phyloP scores from a whole-genome alignment of 768 basidiomycete species.

The Psilocybe cyanescens region DNA sequence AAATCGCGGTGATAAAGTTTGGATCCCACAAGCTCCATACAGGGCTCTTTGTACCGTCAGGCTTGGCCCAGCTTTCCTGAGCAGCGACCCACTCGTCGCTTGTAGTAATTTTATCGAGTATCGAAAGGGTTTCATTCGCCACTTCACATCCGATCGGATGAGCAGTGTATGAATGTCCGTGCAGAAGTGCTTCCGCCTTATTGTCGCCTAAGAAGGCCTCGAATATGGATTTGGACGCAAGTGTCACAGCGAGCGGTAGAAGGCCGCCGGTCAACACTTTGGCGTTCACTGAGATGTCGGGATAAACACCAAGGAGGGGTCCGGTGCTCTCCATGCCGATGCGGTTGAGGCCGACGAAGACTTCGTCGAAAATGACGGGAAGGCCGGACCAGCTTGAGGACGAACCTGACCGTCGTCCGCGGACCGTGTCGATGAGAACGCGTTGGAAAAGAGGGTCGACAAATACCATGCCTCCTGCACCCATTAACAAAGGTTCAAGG shows the following conservation, averaged over 20 bases:
- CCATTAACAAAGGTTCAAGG: constrained; percentile 91
- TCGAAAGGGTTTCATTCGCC: constrained; percentile 76
- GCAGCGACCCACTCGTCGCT: constrained; percentile 65
- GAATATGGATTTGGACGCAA: constrained; percentile 83
- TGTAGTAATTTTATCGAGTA: constrained; percentile 55
- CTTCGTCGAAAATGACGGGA: constrained; percentile 95
- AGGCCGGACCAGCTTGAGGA: constrained; percentile 62
- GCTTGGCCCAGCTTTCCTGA: constrained; percentile 56
- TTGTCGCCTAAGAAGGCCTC: constrained; percentile 71
- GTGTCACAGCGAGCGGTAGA: constrained; percentile 83
- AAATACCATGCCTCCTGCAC: constrained; percentile 96
- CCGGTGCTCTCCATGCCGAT: constrained; percentile 71
- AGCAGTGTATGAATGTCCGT: constrained; percentile 96
- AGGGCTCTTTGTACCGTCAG: constrained; percentile 23
- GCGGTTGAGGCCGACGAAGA: constrained; percentile 92
- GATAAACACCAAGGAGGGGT: constrained; percentile 69
- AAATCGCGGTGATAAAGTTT: constrained; percentile 66
- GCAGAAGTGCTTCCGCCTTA: constrained; percentile 87
- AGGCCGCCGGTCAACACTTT: constrained; percentile 95
- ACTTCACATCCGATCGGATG: constrained; percentile 93
- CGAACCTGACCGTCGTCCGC: constrained; percentile 43
- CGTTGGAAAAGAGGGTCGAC: constrained; percentile 97
- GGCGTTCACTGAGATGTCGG: constrained; percentile 91
- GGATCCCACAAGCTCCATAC: constrained; percentile 93
- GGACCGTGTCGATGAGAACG: constrained; percentile 80